Conservation (phyloP, 306 rosid genomes). For the Inga oerstediana region DNA sequence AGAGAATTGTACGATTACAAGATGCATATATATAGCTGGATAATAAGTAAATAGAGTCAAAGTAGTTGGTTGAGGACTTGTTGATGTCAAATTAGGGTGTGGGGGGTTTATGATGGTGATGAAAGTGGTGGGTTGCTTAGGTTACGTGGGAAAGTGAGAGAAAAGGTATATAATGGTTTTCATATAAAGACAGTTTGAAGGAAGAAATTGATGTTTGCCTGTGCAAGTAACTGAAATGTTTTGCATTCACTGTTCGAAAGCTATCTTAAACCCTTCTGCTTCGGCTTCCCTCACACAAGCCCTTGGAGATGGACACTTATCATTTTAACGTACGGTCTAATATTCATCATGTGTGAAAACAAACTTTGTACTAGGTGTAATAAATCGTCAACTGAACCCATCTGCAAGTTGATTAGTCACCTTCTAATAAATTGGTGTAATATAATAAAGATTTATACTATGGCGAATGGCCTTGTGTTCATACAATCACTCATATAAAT, state of each 20-base stretch:
- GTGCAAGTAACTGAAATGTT: conserved; percentile 48
- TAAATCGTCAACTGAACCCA: neutral
- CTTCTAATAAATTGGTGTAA: no score
- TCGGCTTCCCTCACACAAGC: neutral
- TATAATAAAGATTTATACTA: no score
- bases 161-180: conserved; percentile 59
- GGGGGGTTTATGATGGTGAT: conserved; percentile 30
- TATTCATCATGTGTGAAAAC: neutral
- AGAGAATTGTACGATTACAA: neutral
- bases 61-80: conserved; percentile 43
- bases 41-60: conserved; percentile 37
- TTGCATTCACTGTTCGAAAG: conserved; percentile 46
- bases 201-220: conserved; percentile 41
- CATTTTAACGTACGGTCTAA: conserved; percentile 18
- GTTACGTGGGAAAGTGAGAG: conserved; percentile 51
- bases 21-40: neutral
- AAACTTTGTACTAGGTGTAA: neutral
- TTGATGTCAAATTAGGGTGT: conserved; percentile 36
- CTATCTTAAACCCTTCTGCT: conserved; percentile 43
- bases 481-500: neutral
- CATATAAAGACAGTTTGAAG: conserved; percentile 47
- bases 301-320: neutral
- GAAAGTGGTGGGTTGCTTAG: conserved; percentile 38
- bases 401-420: neutral
- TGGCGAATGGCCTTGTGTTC: neutral